Conservation (phyloP, 208 protist genomes). For the Acanthamoeba lugdunensis region DNA sequence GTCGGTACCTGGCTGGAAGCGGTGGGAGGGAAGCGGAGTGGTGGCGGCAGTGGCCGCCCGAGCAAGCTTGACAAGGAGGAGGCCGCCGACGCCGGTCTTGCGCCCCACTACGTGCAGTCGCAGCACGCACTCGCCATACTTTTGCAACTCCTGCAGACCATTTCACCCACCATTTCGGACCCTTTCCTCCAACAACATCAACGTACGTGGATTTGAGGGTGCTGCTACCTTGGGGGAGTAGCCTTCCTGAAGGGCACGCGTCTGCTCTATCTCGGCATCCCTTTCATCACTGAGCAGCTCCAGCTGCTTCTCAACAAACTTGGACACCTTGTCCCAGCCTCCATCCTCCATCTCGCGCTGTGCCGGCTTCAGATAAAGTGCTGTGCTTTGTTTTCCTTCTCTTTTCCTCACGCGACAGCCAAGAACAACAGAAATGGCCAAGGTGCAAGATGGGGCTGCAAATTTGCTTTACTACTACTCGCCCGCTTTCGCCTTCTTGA, state of each 20-base stretch:
- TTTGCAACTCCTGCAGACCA: conserved; percentile 66
- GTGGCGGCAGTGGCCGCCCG: neutral
- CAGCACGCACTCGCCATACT: conserved; percentile 49
- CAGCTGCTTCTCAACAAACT: conserved; percentile 46
- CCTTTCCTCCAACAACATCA: neutral
- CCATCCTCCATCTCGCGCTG: conserved; percentile 70
- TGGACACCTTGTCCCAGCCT: conserved; percentile 42
- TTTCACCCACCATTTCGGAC: neutral
- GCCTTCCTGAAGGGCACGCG: conserved; percentile 39
- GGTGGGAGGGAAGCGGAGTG: conserved; percentile 32
- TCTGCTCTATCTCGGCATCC: conserved; percentile 64
- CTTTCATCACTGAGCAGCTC: conserved; percentile 20
- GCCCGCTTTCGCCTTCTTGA: conserved; percentile 53
- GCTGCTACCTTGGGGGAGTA: conserved; percentile 38
- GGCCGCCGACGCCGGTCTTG: conserved; percentile 23
- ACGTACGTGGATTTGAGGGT: neutral
- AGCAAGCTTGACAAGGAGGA: conserved; percentile 48
- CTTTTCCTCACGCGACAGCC: conserved; percentile 35
- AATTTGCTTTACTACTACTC: conserved; percentile 5
- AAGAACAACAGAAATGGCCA: neutral
- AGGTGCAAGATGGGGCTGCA: neutral
- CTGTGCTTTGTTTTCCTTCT: neutral
- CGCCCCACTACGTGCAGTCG: conserved; percentile 22
- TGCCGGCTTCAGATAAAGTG: too few relatives aligned
- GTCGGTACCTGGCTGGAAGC: conserved; percentile 58